Percentiles rank a stretch among this genome's conserved stretches.
Conservation (phyloP, 2,329 filamentous ascomycete species). For the Hymenoscyphus infarciens region DNA sequence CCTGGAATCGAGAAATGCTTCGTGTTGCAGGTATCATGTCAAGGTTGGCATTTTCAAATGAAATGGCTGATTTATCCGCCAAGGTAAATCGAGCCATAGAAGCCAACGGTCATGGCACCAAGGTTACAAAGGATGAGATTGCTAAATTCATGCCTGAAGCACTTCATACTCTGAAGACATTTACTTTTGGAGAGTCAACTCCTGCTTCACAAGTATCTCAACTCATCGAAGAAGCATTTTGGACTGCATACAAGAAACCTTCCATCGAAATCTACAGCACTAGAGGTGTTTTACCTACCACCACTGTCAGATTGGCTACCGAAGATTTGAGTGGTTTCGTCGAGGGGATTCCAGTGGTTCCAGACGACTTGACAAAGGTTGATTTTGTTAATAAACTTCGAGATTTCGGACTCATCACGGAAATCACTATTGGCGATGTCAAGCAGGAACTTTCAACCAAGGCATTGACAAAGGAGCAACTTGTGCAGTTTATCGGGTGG, state of each 20-base stretch:
- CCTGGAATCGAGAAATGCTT: slow-evolving; percentile 93
- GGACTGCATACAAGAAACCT: slow-evolving; percentile 81
- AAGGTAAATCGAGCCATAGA: slow-evolving; percentile 51
- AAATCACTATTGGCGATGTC: slow-evolving; percentile 84
- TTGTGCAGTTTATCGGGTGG: slow-evolving; percentile 83
- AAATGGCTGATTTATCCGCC: slow-evolving; percentile 73
- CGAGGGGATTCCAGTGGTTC: slow-evolving; percentile 81
- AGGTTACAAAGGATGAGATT: slow-evolving; percentile 61
- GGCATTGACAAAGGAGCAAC: slow-evolving; percentile 73
- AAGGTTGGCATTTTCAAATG: slow-evolving; percentile 79
- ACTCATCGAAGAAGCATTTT: slow-evolving; percentile 92
- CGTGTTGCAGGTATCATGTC: slow-evolving; percentile 87
- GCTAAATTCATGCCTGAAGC: slow-evolving; percentile 71
- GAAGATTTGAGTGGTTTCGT: slow-evolving; percentile 69
- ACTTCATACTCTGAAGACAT: slow-evolving; percentile 80
- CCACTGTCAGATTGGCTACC: slow-evolving; percentile 73
- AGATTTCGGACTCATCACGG: slow-evolving; percentile 80
- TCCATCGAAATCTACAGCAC: slow-evolving; percentile 87
- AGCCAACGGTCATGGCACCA: slow-evolving; percentile 41
- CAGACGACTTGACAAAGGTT: slow-evolving; percentile 68
- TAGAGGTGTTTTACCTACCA: slow-evolving; percentile 79
- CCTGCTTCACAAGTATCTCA: slow-evolving; percentile 79
- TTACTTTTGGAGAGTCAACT: slow-evolving; percentile 85
- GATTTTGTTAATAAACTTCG: slow-evolving; percentile 76
- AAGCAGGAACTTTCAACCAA: slow-evolving; percentile 77